Conservation (phyloP, 148 eudicot species). For the Arbutus unedo region DNA sequence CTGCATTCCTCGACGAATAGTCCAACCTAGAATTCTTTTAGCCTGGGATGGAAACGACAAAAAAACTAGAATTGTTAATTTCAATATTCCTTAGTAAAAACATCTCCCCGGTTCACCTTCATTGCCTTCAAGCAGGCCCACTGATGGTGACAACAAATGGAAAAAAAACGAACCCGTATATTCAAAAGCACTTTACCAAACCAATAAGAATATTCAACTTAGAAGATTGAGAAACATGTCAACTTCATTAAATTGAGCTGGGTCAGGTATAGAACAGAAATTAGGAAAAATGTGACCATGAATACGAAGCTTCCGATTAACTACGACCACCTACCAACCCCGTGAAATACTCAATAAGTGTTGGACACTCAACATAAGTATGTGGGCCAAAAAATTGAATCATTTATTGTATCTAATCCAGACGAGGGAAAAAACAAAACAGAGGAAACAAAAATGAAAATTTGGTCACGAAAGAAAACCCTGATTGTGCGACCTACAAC, state of each 20-base stretch:
- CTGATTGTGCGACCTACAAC: no score
- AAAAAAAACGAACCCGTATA: background rate
- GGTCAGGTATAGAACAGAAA: background rate
- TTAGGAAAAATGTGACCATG: background rate
- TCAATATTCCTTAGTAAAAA: background rate
- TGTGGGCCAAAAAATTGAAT: background rate
- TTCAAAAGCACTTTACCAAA: background rate
- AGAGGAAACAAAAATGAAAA: no score
- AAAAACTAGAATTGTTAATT: background rate
- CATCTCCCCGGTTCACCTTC: background rate
- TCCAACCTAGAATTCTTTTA: background rate
- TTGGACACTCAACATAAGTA: background rate
- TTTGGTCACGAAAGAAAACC: no score
- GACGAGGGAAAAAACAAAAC: no score
- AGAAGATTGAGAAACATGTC: background rate
- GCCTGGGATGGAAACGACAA: background rate
- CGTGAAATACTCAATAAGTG: background rate
- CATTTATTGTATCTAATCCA: no score
- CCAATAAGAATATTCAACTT: background rate
- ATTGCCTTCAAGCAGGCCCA: background rate
- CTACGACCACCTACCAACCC: background rate
- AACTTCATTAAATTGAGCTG: background rate
- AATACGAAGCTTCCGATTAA: constrained; percentile 4
- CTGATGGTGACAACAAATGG: background rate
- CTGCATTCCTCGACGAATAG: no score